These are phyloP conservation scores for Hydnum rufescens DNA, from an alignment of 768 basidiomycete species.

Conservation along the genomic window DNA sequence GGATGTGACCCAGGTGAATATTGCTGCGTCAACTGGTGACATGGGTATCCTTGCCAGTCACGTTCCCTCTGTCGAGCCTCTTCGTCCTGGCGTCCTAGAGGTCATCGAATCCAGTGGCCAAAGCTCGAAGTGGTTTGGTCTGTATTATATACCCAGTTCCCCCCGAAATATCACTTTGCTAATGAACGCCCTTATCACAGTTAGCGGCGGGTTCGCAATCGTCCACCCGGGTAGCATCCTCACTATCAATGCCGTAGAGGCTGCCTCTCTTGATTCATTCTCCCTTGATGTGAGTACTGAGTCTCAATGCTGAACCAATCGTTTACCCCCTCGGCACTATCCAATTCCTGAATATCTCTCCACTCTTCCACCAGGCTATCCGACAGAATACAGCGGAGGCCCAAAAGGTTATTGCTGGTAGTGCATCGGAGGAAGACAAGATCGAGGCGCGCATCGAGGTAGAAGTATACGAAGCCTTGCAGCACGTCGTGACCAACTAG, in stretches of 20 bases:
- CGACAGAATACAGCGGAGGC: slow-evolving; percentile 81
- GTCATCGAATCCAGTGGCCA: slow-evolving; percentile 62
- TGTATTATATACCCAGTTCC: slow-evolving; percentile 17
- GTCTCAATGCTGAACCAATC: background rate
- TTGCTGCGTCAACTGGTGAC: slow-evolving; percentile 84
- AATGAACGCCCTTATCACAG: slow-evolving; percentile 28
- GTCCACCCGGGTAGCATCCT: slow-evolving; percentile 94
- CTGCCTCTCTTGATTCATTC: slow-evolving; percentile 77
- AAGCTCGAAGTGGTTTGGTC: slow-evolving; percentile 96
- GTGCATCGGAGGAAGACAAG: slow-evolving; percentile 84
- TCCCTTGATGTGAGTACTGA: slow-evolving; percentile 53
- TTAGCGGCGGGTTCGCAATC: slow-evolving; percentile 91
- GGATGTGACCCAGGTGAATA: slow-evolving; percentile 91
- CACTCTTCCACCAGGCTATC: slow-evolving; percentile 39
- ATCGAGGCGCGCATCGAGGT: slow-evolving; percentile 84
- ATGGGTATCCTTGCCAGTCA: slow-evolving; percentile 99
- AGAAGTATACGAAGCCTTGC: slow-evolving; percentile 90
- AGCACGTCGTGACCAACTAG: slow-evolving; percentile 41
- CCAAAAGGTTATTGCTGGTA: slow-evolving; percentile 56
- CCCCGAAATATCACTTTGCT: background rate
- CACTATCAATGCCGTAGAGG: slow-evolving; percentile 95
- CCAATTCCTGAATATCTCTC: background rate
- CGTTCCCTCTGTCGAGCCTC: slow-evolving; percentile 88
- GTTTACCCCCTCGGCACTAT: too few species aligned
- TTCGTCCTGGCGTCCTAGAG: slow-evolving; percentile 88